Evolutionary conservation across 306 rosid genomes (phyloP).

Genomic region (Pyrus betulifolia): DNA sequence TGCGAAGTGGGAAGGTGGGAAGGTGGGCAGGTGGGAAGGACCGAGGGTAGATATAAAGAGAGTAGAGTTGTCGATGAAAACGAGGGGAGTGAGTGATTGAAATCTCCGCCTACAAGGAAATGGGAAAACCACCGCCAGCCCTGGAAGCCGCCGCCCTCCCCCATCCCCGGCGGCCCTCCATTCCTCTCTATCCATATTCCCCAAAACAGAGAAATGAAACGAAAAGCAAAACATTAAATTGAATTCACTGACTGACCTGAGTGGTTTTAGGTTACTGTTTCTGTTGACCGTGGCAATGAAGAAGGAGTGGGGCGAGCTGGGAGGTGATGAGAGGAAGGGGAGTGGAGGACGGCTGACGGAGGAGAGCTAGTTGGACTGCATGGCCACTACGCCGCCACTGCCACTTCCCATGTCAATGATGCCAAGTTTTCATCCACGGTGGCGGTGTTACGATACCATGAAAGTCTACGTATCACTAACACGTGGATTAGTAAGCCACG

Average conservation of each 20-base stretch:
- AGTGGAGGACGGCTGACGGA: neutral
- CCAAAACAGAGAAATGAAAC: neutral
- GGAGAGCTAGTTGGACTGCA: neutral
- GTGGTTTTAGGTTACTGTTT: neutral
- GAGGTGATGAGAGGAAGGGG: neutral
- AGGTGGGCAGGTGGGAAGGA: neutral
- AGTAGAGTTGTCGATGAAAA: slow-evolving; percentile 30
- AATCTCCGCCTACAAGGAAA: slow-evolving; percentile 34
- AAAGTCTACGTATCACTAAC: too few relatives aligned
- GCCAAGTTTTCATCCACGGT: too few relatives aligned
- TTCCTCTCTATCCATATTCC: neutral
- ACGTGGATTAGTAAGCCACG: too few relatives aligned
- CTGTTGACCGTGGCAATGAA: too few relatives aligned
- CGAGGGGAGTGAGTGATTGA: slow-evolving; percentile 30
- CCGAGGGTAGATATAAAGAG: neutral
- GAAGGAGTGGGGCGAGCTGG: neutral
- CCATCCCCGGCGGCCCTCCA: neutral
- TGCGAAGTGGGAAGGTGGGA: neutral
- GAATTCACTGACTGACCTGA: neutral
- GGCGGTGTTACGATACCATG: too few relatives aligned
- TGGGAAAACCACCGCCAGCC: neutral
- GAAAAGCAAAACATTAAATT: neutral
- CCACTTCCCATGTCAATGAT: neutral
- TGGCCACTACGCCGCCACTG: neutral
- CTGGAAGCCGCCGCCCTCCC: neutral